phyloP scores from a whole-genome alignment of 768 basidiomycete species.

The Cystofilobasidium capitatum region DNA sequence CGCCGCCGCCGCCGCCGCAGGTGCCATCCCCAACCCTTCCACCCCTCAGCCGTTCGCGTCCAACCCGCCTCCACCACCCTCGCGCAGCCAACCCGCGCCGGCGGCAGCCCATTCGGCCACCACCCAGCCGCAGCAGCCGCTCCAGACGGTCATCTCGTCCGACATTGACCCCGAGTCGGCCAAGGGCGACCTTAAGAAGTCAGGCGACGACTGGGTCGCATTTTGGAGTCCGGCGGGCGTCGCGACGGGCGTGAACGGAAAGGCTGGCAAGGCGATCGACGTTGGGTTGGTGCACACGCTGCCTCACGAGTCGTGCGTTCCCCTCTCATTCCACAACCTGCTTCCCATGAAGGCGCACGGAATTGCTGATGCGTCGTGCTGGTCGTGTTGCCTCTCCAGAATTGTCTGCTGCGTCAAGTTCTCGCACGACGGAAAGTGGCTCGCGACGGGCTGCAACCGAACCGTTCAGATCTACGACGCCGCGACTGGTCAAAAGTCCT shows the following conservation, averaged over 20 bases:
- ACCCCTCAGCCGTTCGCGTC: constrained; percentile 9
- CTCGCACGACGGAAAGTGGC: constrained; percentile 81
- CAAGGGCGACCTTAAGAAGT: constrained; percentile 47
- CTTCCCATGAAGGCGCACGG: not conserved
- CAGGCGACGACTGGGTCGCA: constrained; percentile 78
- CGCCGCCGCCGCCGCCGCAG: constrained; percentile 30
- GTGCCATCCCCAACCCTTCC: not conserved
- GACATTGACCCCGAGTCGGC: constrained; percentile 41
- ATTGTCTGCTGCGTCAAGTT: constrained; percentile 87
- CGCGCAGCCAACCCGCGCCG: not conserved
- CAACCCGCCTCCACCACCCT: constrained; percentile 23
- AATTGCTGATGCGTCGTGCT: not conserved
- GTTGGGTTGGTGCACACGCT: constrained; percentile 73
- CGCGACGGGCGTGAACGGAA: too few relatives aligned
- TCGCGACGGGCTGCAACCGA: constrained; percentile 93
- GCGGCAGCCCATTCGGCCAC: not conserved
- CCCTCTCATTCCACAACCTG: not conserved
- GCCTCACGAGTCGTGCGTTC: constrained; percentile 71
- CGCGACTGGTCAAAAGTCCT: constrained; percentile 71
- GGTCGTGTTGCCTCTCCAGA: constrained; percentile 38
- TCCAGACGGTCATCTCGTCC: constrained; percentile 26
- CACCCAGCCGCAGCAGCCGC: constrained; percentile 13
- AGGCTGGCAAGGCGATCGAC: constrained; percentile 66
- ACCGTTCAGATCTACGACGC: constrained; percentile 93
- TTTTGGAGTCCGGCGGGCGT: constrained; percentile 82